Conservation (phyloP, 768 basidiomycete genomes). For the Clitopilus hobsonii region DNA sequence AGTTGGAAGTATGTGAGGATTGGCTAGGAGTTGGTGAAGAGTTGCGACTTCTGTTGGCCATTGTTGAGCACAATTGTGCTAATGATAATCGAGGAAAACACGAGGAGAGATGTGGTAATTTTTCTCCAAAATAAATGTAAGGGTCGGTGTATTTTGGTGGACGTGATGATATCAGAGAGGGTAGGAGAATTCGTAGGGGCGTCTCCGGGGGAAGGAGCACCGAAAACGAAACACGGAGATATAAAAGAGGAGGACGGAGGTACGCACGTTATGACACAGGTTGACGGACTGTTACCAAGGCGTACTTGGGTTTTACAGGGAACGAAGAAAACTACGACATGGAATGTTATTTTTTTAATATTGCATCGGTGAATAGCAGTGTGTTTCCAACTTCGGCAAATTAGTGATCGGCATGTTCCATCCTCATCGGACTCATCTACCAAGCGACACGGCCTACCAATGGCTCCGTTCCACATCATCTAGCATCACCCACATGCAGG, state of each 20-base stretch:
- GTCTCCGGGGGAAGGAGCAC: constrained; percentile 28
- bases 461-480: constrained; percentile 23
- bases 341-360: constrained; percentile 16
- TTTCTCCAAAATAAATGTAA: constrained; percentile 23
- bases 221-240: constrained; percentile 23
- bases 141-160: constrained; percentile 31
- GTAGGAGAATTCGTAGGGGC: constrained; percentile 20
- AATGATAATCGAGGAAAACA: constrained; percentile 9
- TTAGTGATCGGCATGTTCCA: constrained; percentile 20
- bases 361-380: constrained; percentile 9
- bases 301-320: constrained; percentile 21
- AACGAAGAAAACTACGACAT: constrained; percentile 15
- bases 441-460: constrained; percentile 32
- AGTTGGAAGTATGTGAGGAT: constrained; percentile 37
- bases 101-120: neutral
- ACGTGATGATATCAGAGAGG: constrained; percentile 30
- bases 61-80: constrained; percentile 20
- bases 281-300: constrained; percentile 48
- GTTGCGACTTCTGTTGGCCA: constrained; percentile 47
- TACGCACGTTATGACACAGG: constrained; percentile 21
- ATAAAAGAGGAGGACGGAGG: constrained; percentile 27
- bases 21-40: constrained; percentile 46
- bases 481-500: constrained; percentile 11
- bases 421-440: constrained; percentile 34
- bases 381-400: constrained; percentile 18